These are phyloP conservation scores for Debaryomyces udenii DNA, from an alignment of 1,139 yeast species.

Conservation along the genomic window DNA sequence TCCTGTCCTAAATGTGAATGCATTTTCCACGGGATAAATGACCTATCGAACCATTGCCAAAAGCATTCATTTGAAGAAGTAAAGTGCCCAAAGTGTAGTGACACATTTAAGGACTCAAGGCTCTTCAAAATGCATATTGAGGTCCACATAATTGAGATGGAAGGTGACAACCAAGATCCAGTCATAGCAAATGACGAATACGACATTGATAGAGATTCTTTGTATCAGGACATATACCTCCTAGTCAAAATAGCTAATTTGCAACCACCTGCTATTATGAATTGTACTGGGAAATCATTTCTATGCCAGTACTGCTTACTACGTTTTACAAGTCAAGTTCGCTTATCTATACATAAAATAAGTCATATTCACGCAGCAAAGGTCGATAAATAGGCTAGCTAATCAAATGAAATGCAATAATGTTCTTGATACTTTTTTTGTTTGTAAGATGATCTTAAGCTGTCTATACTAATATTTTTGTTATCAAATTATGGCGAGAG, in stretches of 20 bases:
- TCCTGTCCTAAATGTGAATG: slow-evolving; percentile 12
- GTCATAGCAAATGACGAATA: neutral
- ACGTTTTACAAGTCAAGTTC: slow-evolving; percentile 7
- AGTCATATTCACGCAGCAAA: slow-evolving; percentile 2
- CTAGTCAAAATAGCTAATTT: neutral
- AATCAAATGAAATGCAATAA: neutral
- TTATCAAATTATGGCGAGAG: slow-evolving; percentile 72
- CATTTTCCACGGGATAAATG: neutral
- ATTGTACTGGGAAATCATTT: neutral
- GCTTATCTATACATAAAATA: slow-evolving; percentile 8
- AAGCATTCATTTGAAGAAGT: slow-evolving; percentile 7
- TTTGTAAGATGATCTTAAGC: neutral
- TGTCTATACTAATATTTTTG: slow-evolving; percentile 1
- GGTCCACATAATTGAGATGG: slow-evolving; percentile 13
- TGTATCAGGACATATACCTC: neutral
- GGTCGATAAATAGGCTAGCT: neutral
- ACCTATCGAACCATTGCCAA: slow-evolving; percentile 12
- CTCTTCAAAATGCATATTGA: slow-evolving; percentile 13
- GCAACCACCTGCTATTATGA: neutral
- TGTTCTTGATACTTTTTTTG: neutral
- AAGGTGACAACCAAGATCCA: slow-evolving; percentile 1
- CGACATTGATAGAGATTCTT: slow-evolving; percentile 2
- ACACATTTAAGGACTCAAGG: slow-evolving; percentile 7
- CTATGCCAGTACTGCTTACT: slow-evolving; percentile 5
- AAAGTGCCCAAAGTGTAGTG: slow-evolving; percentile 12